Conservation (phyloP, 257 asterid species). For the Ligustrum vulgare region DNA sequence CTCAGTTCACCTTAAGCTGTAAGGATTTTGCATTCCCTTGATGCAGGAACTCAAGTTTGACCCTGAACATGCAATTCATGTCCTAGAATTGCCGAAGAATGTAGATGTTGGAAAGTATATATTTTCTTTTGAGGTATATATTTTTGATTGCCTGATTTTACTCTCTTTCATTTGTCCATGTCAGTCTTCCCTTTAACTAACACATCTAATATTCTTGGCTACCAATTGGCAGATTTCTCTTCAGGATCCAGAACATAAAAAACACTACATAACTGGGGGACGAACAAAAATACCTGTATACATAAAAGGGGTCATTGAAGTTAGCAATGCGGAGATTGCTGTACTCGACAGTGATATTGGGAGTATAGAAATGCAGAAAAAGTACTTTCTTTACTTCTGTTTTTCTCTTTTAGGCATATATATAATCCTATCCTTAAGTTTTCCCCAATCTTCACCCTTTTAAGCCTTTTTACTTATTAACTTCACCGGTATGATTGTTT, state of each 20-base stretch:
- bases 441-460: neutral
- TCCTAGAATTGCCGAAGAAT: slow-evolving; percentile 63
- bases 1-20: slow-evolving; percentile 10
- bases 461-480: neutral
- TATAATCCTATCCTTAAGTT: neutral
- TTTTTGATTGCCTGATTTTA: slow-evolving; percentile 17
- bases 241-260: slow-evolving; percentile 73
- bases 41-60: slow-evolving; percentile 77
- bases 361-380: slow-evolving; percentile 66
- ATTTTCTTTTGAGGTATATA: slow-evolving; percentile 83
- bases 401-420: slow-evolving; percentile 11
- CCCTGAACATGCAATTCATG: slow-evolving; percentile 54
- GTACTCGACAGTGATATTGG: slow-evolving; percentile 85
- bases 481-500: neutral
- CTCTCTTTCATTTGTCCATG: slow-evolving; percentile 7
- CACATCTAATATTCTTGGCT: slow-evolving; percentile 20
- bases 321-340: slow-evolving; percentile 68
- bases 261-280: slow-evolving; percentile 79
- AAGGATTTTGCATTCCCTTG: slow-evolving; percentile 28
- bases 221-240: slow-evolving; percentile 55
- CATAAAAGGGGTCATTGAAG: slow-evolving; percentile 63
- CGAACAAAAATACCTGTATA: slow-evolving; percentile 69
- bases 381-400: slow-evolving; percentile 43
- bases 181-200: slow-evolving; percentile 13
- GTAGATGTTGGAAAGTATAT: slow-evolving; percentile 71